A percentile compares a stretch with the other conserved stretches of the same genome.
Conservation (phyloP, 2,329 filamentous ascomycete genomes). For the Rugonectria rugulosa region DNA sequence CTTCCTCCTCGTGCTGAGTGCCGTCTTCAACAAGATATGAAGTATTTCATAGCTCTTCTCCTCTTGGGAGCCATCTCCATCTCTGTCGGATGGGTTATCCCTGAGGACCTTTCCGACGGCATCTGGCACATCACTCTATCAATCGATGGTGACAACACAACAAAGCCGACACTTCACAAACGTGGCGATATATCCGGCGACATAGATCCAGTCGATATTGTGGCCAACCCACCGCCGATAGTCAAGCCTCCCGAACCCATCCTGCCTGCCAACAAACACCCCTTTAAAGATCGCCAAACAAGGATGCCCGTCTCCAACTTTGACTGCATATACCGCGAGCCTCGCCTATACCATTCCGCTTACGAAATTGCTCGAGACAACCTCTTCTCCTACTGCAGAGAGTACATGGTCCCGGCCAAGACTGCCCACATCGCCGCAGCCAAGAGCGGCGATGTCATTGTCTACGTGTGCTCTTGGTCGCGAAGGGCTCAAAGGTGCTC, state of each 20-base stretch:
- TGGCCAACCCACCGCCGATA: background rate
- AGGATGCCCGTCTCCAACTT: background rate
- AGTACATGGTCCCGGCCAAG: background rate
- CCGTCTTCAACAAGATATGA: background rate
- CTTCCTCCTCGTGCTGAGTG: no score
- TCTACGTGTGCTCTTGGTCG: constrained; percentile 3
- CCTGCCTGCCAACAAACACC: background rate
- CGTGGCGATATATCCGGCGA: background rate
- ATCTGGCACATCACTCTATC: constrained; percentile 11
- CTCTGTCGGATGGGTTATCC: constrained; percentile 4
- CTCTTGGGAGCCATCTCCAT: background rate
- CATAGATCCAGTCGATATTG: background rate
- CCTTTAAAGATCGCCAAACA: background rate
- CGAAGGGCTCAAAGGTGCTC: background rate
- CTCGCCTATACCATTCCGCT: background rate
- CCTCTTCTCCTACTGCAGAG: constrained; percentile 11
- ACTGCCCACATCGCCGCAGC: constrained; percentile 13
- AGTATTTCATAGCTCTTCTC: background rate
- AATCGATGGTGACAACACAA: background rate
- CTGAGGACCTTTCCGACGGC: constrained; percentile 12
- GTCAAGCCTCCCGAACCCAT: background rate
- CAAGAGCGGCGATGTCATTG: constrained; percentile 6
- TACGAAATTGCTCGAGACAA: constrained; percentile 5
- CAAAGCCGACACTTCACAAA: background rate
- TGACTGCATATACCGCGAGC: constrained; percentile 8